Base-by-base conservation (phyloP, 805 yeast genomes). In the Candida krabiensis region DNA sequence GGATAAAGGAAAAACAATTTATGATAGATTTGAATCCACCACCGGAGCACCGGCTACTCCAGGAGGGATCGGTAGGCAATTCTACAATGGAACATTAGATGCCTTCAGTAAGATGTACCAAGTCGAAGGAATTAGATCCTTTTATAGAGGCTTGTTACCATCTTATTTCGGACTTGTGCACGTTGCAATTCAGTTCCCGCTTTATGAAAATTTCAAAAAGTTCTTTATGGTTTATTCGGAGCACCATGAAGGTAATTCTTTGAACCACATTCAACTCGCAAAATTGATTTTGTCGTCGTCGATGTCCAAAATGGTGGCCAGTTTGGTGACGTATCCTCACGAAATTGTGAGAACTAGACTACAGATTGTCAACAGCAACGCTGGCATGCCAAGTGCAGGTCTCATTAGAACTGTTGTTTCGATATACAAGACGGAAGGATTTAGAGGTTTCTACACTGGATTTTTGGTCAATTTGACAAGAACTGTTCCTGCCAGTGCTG, bases 131-230 rank as follows among this genome's bases (percentile, higher is more conserved):
- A 11, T 83, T 1, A 60, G 69, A 35, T 88, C 88, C 12, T 86
- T 91, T 52, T 93, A 93, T 63, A 77, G 91, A 30, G 99, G 99
- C 1, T 68, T 91, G 19, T 76, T 88, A 8, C 96, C 98, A 1
- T 90, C 97, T 0, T 69, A 91, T 41, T 77, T 91, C 52, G 99
- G 99, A 0, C 71, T 91, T 22, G 69, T 86, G 28, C 98, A 91
- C 60, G 98, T 91, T 30, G 98, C 97, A 1, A 85, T 91, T 36
- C 98, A 91, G 63, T 91, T 91, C 71, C 98, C 98, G 21, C 78
- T 89, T 8, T 91, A 91, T 60, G 99, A 91, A 56, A 72, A 78
- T 50, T 68, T 91, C 47, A 91, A 91, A 56, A 58, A 60, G 15
- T n/a, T 69, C 22, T 70, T 86, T 19, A 58, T 57, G 25, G 34